Base-by-base conservation (phyloP, 164 flowering plant genomes). In the Stephania cephalantha region DNA sequence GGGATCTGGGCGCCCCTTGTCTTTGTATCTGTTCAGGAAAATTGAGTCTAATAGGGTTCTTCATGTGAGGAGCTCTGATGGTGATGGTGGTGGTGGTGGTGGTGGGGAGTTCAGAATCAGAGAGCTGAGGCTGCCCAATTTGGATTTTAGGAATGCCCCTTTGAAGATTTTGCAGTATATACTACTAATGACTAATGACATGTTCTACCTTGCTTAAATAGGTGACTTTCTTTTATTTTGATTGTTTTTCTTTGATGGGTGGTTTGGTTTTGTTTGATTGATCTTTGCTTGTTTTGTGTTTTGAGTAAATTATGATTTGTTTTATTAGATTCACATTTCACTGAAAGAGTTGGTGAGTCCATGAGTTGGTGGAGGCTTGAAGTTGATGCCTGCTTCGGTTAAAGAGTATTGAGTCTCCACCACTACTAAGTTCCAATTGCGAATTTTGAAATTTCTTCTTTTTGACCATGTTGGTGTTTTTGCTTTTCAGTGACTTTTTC, bases 81-180 rank as follows among this genome's bases (percentile, higher is more conserved):
- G 74, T 15, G 25, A 18, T 76, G 35, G 29, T 73, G 55, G 3
- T 7, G 35, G 29, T 73, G 55, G 3, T 7, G 61, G 30, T 6
- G 17, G 48, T 64, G 86, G 85, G n/a, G 81, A 78, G 77, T 75
- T 83, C 61, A 84, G 93, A 73, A 70, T 88, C 31, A 86, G 91
- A 68, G 94, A 90, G 82, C 72, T 90, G 83, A 86, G 90, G 75
- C 78, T 88, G 85, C 94, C 94, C 9, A 63, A 71, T 46, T 73
- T 90, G 87, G 89, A 90, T 83, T 90, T 90, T 75, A 71, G 83
- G 74, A 85, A 87, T 75, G 86, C 84, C 46, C 88, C 91, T 63
- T 75, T 88, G 69, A 86, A 88, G 85, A 85, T 90, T 80, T 68
- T 90, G 87, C 90, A 86, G 84, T 90, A 90, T 73, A 79, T 90